Conservation (phyloP, 192 early-diverging fungal species). For the Diversispora eburnea region DNA sequence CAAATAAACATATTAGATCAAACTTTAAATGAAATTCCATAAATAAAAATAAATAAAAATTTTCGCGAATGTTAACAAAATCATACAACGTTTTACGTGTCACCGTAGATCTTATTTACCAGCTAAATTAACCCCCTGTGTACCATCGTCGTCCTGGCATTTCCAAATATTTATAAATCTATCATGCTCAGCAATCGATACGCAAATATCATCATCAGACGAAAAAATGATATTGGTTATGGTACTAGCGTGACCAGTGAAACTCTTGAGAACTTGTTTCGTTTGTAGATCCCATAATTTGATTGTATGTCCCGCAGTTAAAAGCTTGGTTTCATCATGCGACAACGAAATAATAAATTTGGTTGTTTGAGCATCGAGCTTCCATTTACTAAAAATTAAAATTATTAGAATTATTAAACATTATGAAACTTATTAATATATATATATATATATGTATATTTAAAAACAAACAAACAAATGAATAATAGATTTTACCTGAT, state of each 20-base stretch:
- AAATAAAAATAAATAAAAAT: neutral
- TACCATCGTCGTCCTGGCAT: slow-evolving; percentile 34
- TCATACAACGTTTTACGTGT: no score
- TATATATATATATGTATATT: no score
- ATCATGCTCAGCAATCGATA: slow-evolving; percentile 48
- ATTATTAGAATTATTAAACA: neutral
- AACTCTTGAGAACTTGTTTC: slow-evolving; percentile 45
- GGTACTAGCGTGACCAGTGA: slow-evolving; percentile 51
- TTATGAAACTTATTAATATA: no score
- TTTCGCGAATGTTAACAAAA: neutral
- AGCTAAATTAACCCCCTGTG: slow-evolving; percentile 41
- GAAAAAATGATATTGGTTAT: slow-evolving; percentile 49
- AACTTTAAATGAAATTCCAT: neutral
- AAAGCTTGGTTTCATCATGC: slow-evolving; percentile 49
- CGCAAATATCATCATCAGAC: slow-evolving; percentile 45
- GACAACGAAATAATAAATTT: slow-evolving; percentile 43
- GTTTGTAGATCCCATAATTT: slow-evolving; percentile 50
- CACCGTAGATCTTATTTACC: slow-evolving; percentile 25
- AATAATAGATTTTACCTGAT: slow-evolving; percentile 24
- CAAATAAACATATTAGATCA: neutral
- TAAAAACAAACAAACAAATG: neutral
- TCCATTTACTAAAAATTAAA: slow-evolving; percentile 45
- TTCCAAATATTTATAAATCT: slow-evolving; percentile 59
- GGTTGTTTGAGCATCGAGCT: slow-evolving; percentile 46
- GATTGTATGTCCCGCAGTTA: slow-evolving; percentile 54